Percentiles rank a stretch among this genome's conserved stretches.
Evolutionary conservation across 2,329 filamentous ascomycete species (phyloP).

Genomic region (Colletotrichum limetticola): DNA sequence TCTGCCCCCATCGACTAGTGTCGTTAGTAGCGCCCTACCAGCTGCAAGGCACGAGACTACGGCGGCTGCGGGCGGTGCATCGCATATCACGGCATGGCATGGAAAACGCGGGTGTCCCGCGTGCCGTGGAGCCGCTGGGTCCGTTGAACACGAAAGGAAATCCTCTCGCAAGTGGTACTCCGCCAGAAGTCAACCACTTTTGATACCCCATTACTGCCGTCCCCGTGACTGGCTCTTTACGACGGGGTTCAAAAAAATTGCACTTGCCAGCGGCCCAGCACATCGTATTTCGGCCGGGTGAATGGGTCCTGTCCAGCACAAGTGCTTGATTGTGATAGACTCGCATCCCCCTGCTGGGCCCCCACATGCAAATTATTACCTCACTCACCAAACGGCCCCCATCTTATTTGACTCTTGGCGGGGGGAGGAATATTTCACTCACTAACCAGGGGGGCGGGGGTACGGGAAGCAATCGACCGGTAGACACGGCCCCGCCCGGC

Average conservation of each 20-base stretch:
- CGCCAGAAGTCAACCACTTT: neutral
- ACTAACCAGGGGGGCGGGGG: neutral
- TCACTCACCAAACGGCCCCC: neutral
- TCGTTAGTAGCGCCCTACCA: neutral
- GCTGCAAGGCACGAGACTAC: slow-evolving; percentile 1
- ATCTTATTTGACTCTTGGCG: neutral
- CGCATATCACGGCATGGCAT: neutral
- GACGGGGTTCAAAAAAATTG: neutral
- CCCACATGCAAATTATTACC: neutral
- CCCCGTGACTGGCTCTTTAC: neutral
- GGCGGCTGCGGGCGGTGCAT: neutral
- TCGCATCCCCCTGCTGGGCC: neutral
- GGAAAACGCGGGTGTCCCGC: neutral
- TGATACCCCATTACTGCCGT: neutral
- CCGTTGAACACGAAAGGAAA: neutral
- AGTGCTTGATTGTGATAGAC: slow-evolving; percentile 18
- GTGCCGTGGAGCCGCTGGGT: neutral
- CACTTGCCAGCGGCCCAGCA: neutral
- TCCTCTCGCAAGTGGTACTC: neutral
- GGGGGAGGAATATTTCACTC: neutral
- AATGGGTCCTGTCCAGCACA: neutral
- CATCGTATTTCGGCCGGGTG: slow-evolving; percentile 1
- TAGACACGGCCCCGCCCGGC: slow-evolving; percentile 5
- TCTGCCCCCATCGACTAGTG: neutral
- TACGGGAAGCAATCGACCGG: neutral